Base-by-base conservation (phyloP, 1,284 basidiomycete species). In the Marasmius sp. region DNA sequence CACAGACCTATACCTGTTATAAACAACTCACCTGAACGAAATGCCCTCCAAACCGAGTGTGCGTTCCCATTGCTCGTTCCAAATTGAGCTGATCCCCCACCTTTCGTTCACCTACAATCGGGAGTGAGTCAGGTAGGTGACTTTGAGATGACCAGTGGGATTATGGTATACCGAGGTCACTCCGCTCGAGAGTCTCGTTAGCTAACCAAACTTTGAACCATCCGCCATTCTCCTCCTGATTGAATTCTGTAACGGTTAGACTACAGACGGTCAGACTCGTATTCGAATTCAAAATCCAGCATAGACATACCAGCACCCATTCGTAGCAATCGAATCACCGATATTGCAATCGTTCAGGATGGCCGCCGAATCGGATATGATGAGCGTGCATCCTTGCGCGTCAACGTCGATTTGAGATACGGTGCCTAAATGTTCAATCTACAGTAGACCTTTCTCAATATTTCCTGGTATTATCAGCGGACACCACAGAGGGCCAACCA, bases 161-260 rank as follows among this genome's bases (percentile, higher is more conserved):
- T n/a, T n/a, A 43, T 34, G 41, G 12, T 16, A 66, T 70, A 92
- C 94, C 95, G 54, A 99, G 80, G 79, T 98, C 93, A 12, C 96
- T 98, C 74, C 94, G 84, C 56, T 87, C 82, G 61, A 99, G 78
- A 12, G 97, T 99, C 79, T 99, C 97, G 65, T 97, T 96, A 52
- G 96, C 96, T 41, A 98, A 79, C 80, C 95, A 97, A 59, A 98
- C 94, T 69, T 88, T 92, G 82, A 99, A 99, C 83, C 85, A 91
- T 1, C 91, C 91, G 7, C 85, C 85, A 6, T 84, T 71, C 41
- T 80, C 79, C 43, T 79, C 75, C 65, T 78, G 74, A 66, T 90
- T 81, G 68, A 97, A 97, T 66, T 88, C 87, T 6, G 92, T 96
- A 52, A 97, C 96, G 0, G 97, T 99, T 66, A 99, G 75, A 73